Evolutionary conservation across 306 rosid species (phyloP).

Genomic region (Casuarina cunninghamiana): DNA sequence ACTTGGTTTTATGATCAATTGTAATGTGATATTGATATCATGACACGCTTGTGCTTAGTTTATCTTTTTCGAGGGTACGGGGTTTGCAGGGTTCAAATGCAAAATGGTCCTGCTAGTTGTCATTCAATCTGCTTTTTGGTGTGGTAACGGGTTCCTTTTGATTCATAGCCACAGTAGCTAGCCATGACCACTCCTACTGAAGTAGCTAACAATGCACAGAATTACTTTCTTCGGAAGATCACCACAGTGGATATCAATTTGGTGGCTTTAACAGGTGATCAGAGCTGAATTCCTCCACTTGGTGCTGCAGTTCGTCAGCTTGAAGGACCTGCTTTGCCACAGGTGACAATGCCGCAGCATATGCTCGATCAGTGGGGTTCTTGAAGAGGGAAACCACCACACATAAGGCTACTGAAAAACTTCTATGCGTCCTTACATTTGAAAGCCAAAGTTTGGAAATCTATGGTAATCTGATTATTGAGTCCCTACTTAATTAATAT

Average conservation of each 20-base stretch:
- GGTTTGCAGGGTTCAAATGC: too few relatives aligned
- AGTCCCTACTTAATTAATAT: background rate
- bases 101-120: too few relatives aligned
- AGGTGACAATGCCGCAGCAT: conserved; percentile 6
- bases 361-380: conserved; percentile 27
- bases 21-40: too few relatives aligned
- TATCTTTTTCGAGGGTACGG: too few relatives aligned
- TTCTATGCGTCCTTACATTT: too few relatives aligned
- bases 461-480: background rate
- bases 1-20: background rate
- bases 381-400: too few relatives aligned
- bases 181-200: conserved; percentile 64
- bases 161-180: background rate
- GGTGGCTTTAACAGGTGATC: conserved; percentile 37
- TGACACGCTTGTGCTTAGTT: too few relatives aligned
- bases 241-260: conserved; percentile 58
- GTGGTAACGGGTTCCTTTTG: conserved; percentile 60
- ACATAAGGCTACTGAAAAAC: too few relatives aligned
- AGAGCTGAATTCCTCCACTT: conserved; percentile 54
- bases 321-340: conserved; percentile 34
- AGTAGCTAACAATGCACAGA: conserved; percentile 96
- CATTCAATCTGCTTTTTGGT: background rate
- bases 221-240: conserved; percentile 77
- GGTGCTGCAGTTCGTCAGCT: conserved; percentile 30
- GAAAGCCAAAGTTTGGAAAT: background rate